Evolutionary conservation across 129 eudicot species (phyloP).

Genomic region (Flaveria brownii): DNA sequence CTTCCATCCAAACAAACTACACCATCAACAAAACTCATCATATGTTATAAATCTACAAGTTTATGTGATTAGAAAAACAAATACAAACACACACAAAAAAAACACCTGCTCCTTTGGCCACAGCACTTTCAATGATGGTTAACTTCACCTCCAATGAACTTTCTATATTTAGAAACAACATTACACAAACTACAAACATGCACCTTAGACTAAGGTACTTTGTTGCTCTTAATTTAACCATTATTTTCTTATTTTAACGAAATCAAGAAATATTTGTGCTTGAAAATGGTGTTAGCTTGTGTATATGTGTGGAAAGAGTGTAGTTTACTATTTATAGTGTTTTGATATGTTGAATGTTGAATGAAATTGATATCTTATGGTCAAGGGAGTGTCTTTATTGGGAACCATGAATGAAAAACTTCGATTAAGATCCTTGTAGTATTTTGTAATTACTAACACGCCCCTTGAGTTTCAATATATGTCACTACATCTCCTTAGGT

Average conservation of each 20-base stretch:
- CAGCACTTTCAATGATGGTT: constrained; percentile 35
- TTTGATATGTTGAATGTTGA: not conserved
- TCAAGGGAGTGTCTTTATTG: constrained; percentile 29
- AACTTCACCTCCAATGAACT: constrained; percentile 18
- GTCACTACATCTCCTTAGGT: not conserved
- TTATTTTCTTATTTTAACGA: not conserved
- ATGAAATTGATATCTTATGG: constrained; percentile 13
- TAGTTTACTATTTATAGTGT: not conserved
- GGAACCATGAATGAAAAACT: not conserved
- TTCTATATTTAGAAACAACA: constrained; percentile 19
- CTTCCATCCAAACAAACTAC: constrained; percentile 68
- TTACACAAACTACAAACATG: constrained; percentile 25
- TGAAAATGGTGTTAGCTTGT: not conserved
- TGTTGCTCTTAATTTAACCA: constrained; percentile 9
- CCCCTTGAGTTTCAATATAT: constrained; percentile 2
- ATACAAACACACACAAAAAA: not conserved
- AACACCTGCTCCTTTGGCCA: constrained; percentile 48
- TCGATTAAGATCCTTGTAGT: not conserved
- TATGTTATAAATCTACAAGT: not conserved
- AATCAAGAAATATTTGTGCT: not conserved
- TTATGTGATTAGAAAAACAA: not conserved
- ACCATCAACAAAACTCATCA: constrained; percentile 17
- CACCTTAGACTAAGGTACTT: constrained; percentile 14
- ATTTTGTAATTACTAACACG: not conserved
- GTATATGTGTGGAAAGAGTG: not conserved